Evolutionary conservation across 805 yeast species (phyloP).

Genomic region (Hanseniaspora clermontiae): DNA sequence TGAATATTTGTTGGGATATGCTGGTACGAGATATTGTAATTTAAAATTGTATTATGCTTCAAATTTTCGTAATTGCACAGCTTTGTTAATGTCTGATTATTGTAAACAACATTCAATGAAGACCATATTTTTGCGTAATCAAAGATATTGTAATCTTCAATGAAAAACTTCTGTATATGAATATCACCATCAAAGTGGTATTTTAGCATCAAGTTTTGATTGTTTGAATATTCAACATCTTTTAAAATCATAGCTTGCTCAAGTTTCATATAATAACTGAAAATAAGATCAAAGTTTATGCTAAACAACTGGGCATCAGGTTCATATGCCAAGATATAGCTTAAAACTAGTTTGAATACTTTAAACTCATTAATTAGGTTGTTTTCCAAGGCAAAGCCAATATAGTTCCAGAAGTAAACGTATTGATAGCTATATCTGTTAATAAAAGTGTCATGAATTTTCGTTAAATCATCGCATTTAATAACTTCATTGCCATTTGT

Average conservation of each 20-base stretch:
- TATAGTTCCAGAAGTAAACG: not conserved
- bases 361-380: not conserved
- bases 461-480: not conserved
- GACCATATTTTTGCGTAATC: constrained; percentile 2
- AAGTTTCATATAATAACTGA: constrained; percentile 6
- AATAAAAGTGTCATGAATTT: not conserved
- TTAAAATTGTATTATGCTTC: constrained; percentile 7
- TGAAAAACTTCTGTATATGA: not conserved
- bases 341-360: not conserved
- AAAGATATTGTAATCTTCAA: constrained; percentile 1
- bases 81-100: not conserved
- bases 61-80: not conserved
- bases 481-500: not conserved
- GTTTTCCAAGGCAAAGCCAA: not conserved
- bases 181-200: not conserved
- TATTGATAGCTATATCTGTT: constrained; percentile 1
- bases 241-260: constrained; percentile 11
- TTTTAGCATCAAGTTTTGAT: not conserved
- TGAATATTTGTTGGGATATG: not conserved
- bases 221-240: constrained; percentile 5
- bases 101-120: not conserved
- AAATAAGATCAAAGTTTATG: constrained; percentile 1
- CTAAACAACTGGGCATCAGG: not conserved
- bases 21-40: not conserved
- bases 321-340: not conserved